Evolutionary conservation across 306 rosid species (phyloP).

Genomic region (Ormosia semicastrata): DNA sequence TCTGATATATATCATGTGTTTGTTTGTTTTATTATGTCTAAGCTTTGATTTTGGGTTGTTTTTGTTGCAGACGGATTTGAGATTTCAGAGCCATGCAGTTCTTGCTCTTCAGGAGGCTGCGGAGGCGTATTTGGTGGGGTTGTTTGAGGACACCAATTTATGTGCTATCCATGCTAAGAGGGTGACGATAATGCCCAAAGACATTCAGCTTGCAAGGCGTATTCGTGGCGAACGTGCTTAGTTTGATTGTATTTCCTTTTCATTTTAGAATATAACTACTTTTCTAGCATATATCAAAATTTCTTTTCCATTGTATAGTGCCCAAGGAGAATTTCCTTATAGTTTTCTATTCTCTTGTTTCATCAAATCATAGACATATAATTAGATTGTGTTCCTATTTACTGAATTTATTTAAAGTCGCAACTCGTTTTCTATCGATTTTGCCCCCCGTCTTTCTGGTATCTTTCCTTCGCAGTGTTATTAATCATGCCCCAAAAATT

Average conservation of each 20-base stretch:
- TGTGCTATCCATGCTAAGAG: conserved; percentile 70
- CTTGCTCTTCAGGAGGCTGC: conserved; percentile 66
- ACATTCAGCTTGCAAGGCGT: conserved; percentile 58
- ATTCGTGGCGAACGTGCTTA: conserved; percentile 68
- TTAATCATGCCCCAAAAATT: no score
- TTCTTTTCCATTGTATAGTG: background rate
- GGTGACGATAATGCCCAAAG: conserved; percentile 71
- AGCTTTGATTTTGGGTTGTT: background rate
- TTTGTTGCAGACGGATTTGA: conserved; percentile 45
- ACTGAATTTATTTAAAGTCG: no score
- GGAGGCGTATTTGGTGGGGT: conserved; percentile 59
- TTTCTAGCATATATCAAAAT: background rate
- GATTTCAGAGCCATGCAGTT: conserved; percentile 66
- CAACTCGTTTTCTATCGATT: no score
- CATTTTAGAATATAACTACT: background rate
- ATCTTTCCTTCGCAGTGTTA: no score
- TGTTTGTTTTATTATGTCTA: background rate
- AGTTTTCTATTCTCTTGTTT: no score
- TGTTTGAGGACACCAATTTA: conserved; percentile 62
- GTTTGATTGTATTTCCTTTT: background rate
- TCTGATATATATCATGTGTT: no score
- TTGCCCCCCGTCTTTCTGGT: no score
- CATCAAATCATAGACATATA: background rate
- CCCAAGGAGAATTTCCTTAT: background rate
- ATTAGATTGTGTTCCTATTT: no score